These are phyloP conservation scores for Chalara sp. DNA, from an alignment of 2,329 filamentous ascomycete species.

Conservation along the genomic window DNA sequence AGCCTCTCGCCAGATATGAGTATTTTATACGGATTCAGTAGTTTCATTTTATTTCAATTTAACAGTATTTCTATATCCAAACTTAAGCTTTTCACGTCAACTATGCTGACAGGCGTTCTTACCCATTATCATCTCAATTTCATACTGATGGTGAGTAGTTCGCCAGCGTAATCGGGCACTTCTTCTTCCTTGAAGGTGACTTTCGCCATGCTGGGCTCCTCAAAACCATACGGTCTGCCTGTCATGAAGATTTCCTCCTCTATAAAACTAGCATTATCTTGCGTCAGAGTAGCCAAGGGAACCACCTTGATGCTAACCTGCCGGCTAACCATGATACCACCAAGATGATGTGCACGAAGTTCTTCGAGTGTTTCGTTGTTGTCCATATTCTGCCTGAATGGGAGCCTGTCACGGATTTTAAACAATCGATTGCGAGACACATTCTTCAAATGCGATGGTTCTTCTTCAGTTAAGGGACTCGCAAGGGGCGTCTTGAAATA, in stretches of 20 bases:
- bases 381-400: conserved; percentile 5
- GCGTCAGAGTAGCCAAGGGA: background rate
- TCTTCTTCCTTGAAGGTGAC: background rate
- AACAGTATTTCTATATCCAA: too few relatives aligned
- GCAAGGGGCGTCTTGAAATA: background rate
- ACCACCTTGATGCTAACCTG: conserved; percentile 50
- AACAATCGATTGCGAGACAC: too few relatives aligned
- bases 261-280: background rate
- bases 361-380: conserved; percentile 13
- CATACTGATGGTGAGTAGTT: background rate
- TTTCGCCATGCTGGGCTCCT: background rate
- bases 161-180: background rate
- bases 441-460: too few relatives aligned
- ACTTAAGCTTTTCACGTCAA: too few relatives aligned
- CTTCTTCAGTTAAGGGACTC: too few relatives aligned
- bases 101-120: too few relatives aligned
- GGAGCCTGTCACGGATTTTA: background rate
- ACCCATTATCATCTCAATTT: too few relatives aligned
- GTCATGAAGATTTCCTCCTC: background rate
- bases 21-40: too few relatives aligned
- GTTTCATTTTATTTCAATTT: too few relatives aligned
- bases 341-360: conserved; percentile 24
- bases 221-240: background rate
- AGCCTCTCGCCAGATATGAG: too few relatives aligned
- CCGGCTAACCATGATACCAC: conserved; percentile 56